Base-by-base conservation (phyloP, 1,284 basidiomycete genomes). In the Testicularia cyperi region DNA sequence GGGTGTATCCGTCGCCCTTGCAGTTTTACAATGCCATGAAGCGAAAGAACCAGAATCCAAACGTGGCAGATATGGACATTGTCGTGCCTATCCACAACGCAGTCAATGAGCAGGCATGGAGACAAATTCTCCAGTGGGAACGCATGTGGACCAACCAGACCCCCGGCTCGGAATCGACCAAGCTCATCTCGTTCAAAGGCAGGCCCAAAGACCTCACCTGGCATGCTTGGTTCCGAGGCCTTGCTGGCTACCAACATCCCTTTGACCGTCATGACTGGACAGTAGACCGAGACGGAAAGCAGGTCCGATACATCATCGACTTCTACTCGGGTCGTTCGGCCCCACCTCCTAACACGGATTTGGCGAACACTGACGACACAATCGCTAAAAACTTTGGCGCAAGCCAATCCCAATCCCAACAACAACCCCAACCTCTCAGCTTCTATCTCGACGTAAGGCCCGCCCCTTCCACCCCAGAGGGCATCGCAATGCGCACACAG, bases 11-110 rank as follows among this genome's bases (percentile, higher is more conserved):
- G n/a, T 97, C 94, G 10, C 89, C 96, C 70, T 84, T 87, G 14
- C 94, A 97, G 79, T 98, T 98, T 82, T 98, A 88, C 78, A 82
- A 87, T 18, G 95, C 95, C 7, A 92, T 98, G 86, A 83, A 86
- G 52, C 85, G 94, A 48, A 98, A 98, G 79, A 61, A 71, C 85
- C 95, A 72, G 35, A 49, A 67, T 72, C 80, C 32, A 5, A 82
- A 85, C 15, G 83, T 86, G 14, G 75, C 81, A 16, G 94, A 97
- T 79, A 97, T 98, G 92, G 84, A 84, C 70, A 88, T 90, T 18
- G 87, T 99, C 66, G 92, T 99, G 6, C 94, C 94, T 6, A 98
- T 99, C 47, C 94, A 99, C 79, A 99, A 98, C 74, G 94, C 94
- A 23, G 95, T 98, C 51, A 99, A 99, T 74, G 95, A 98, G 78